Conservation (phyloP, 2,329 filamentous ascomycete species). For the Fusarium kyushuense region DNA sequence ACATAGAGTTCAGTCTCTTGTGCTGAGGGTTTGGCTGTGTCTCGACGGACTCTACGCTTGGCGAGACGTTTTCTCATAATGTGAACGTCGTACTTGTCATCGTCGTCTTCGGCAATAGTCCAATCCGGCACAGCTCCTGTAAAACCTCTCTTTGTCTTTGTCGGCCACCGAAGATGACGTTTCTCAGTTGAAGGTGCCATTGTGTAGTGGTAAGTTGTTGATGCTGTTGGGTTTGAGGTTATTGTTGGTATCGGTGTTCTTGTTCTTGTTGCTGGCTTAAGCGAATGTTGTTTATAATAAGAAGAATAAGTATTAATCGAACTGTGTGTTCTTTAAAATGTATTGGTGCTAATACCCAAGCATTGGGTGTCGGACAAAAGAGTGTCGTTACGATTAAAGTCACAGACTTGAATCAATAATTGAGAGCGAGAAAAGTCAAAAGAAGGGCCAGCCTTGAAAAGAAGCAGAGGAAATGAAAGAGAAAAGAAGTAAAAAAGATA, state of each 20-base stretch:
- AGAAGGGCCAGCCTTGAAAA: conserved; percentile 46
- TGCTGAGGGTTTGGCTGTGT: conserved; percentile 7
- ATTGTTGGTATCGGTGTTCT: not conserved
- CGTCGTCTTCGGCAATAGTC: conserved; percentile 47
- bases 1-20: conserved; percentile 18
- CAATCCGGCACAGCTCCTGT: conserved; percentile 41
- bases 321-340: conserved; percentile 4
- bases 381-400: conserved; percentile 37
- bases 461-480: conserved; percentile 35
- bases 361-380: conserved; percentile 28
- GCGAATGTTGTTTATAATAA: not conserved
- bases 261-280: conserved; percentile 10
- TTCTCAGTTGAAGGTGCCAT: conserved; percentile 35
- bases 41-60: conserved; percentile 22
- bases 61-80: conserved; percentile 31
- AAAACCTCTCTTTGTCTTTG: conserved; percentile 33
- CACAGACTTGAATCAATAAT: conserved; percentile 41
- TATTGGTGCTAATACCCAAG: conserved; percentile 23
- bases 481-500: conserved; percentile 22
- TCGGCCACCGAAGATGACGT: conserved; percentile 36
- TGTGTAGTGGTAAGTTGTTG: not conserved
- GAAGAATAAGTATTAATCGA: conserved; percentile 19
- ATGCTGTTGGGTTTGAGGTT: not conserved
- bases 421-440: conserved; percentile 27
- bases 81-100: conserved; percentile 39